A percentile compares a stretch with the other conserved stretches of the same genome.
Conservation (phyloP, 495 filamentous ascomycete genomes). For the Arthonia radiata region DNA sequence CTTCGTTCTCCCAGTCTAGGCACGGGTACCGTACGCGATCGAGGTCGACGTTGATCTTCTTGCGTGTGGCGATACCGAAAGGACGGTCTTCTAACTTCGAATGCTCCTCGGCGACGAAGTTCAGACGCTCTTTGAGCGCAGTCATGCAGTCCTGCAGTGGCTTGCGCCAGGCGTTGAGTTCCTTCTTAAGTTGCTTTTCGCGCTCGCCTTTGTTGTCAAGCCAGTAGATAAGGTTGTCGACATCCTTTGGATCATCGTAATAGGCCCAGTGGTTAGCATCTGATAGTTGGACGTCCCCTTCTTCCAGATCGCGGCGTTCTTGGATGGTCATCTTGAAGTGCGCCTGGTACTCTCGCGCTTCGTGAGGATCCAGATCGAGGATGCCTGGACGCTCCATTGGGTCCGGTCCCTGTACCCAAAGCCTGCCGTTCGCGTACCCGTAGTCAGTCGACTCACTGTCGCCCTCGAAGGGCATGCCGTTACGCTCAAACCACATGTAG, state of each 20-base stretch:
- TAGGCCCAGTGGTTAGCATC: constrained; percentile 74
- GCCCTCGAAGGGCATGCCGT: constrained; percentile 89
- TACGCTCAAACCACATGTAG: constrained; percentile 97
- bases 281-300: constrained; percentile 54
- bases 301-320: constrained; percentile 67
- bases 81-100: too few relatives aligned
- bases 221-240: constrained; percentile 67
- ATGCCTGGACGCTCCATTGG: constrained; percentile 67
- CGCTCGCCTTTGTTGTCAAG: constrained; percentile 63
- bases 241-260: constrained; percentile 48
- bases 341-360: constrained; percentile 31
- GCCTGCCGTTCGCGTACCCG: constrained; percentile 72
- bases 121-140: too few relatives aligned
- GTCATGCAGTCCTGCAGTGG: too few relatives aligned
- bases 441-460: constrained; percentile 68
- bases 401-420: constrained; percentile 93
- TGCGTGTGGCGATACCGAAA: too few relatives aligned
- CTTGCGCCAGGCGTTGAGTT: constrained; percentile 54
- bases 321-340: constrained; percentile 58
- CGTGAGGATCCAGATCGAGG: constrained; percentile 48
- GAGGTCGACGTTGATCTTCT: too few relatives aligned
- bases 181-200: constrained; percentile 64
- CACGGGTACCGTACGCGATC: too few relatives aligned
- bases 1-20: too few relatives aligned
- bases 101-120: too few relatives aligned